Evolutionary conservation across 2,329 filamentous ascomycete genomes (phyloP), one percentile per base, ranked within the genome.

Genomic region (Alternaria consortialis): DNA sequence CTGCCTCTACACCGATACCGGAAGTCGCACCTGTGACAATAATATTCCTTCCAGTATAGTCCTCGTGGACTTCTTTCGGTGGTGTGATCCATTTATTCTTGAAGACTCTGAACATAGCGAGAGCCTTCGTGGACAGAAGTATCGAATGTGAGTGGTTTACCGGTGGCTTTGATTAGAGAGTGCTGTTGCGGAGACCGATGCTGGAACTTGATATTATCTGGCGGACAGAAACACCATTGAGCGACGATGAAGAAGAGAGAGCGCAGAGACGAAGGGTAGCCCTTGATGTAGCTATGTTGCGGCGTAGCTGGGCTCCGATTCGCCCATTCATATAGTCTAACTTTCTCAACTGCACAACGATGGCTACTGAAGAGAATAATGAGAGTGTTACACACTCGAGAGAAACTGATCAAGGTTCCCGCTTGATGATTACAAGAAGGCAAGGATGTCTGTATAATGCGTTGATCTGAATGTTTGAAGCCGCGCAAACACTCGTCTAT

Each of bases 21-120:
- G 70, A 73, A 42, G 77, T 81, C 8, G 74, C 71, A 12, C 80
- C 80, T 13, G 79, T 86, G 5, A 85, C 79, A 31, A 85, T 80
- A 56, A 83, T 71, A 5, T 74, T 81, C 42, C 80, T 74, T 17
- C 78, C 81, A 8, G 63, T 63, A 29, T 76, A 79, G 13, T 77
- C 73, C 31, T 73, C 71, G 29, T 66, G 62, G 37, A 80, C 70
- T 7, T 73, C 57, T 56, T 74, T 58, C 6, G 80, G 80, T 6
- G 74, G 73, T 15, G 60, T 66, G 17, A 77, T 65, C 75, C 76
- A 77, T 58, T 76, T 77, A 51, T 68, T 62, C 44, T 67, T 74
- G 53, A 78, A 68, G n/a, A 75, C 50, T 3, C 62, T 64, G 42
- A 70, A 36, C 29, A 77, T 50, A 1, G 54, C 65, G n/a, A 69